Evolutionary conservation across 1,284 basidiomycete species (phyloP), one percentile per base, ranked within the genome.

Genomic region (Apiotrichum mycotoxinovorans): DNA sequence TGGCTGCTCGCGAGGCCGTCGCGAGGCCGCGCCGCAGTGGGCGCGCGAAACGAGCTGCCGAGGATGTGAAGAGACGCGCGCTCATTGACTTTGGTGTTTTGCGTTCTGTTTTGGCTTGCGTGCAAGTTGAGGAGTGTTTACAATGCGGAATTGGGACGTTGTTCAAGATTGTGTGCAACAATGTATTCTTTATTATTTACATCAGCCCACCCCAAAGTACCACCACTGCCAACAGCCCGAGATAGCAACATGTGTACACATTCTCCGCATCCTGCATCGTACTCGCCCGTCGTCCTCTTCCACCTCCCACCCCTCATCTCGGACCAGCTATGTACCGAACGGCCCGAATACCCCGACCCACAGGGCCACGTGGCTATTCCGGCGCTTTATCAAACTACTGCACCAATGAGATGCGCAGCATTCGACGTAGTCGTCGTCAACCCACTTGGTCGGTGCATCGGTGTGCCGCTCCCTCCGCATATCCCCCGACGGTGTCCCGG

Each of bases 1-100:
- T 12, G 15, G 46, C 38, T n/a, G 42, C 17, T 20, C 44, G 43
- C 2, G 38, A 30, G n/a, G 38, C 26, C 8, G 55, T 56, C 26
- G 55, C 55, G 9, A 56, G 4, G 20, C 53, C 53, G 7, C 53
- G 46, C 3, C 22, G n/a, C 23, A 42, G 41, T 7, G 53, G 40
- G 14, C 25, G 2, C 23, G 54, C 49, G n/a, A 23, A n/a, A 26
- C 33, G 27, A 8, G 18, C n/a, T 1, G 37, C 26, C 11, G 42
- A 20, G 18, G 23, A 11, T 2, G 35, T n/a, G 22, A 56, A 46
- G 17, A 57, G 50, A n/a, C 46, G 45, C 23, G 45, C 18, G 40
- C 52, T 54, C 52, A 54, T 54, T 27, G 27, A 22, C 7, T 15
- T 11, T 20, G 22, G n/a, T 11, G 40, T 41, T 12, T n/a, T n/a